Conservation (phyloP, 2,329 filamentous ascomycete genomes). For the Colletotrichum cuscutae region DNA sequence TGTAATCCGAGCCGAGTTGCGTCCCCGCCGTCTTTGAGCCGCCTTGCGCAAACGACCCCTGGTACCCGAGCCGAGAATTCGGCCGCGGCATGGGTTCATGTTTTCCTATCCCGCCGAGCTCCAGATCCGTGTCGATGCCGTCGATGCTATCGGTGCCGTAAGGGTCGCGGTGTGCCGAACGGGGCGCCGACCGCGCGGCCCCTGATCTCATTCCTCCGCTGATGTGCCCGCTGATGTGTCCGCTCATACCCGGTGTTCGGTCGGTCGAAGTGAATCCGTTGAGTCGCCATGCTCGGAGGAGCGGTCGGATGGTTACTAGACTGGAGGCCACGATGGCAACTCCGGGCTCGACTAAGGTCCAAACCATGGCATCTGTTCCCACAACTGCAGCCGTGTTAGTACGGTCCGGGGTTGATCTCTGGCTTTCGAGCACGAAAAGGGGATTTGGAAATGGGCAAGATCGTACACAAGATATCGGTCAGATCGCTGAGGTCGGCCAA, state of each 20-base stretch:
- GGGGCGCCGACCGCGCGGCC: conserved; percentile 39
- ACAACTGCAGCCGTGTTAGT: conserved; percentile 46
- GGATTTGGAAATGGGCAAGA: neutral
- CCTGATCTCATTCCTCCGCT: conserved; percentile 43
- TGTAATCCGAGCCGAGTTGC: conserved; percentile 1
- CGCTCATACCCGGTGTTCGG: conserved; percentile 43
- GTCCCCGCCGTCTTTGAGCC: neutral
- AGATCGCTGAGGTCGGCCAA: conserved; percentile 55
- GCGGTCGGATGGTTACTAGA: conserved; percentile 64
- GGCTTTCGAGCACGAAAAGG: neutral
- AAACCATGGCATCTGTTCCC: conserved; percentile 63
- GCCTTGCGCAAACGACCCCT: neutral
- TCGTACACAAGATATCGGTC: conserved; percentile 60
- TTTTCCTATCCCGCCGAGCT: conserved; percentile 34
- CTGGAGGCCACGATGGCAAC: conserved; percentile 65
- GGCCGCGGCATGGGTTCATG: conserved; percentile 3
- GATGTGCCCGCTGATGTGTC: conserved; percentile 22
- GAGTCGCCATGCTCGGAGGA: conserved; percentile 60
- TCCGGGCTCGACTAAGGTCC: conserved; percentile 67
- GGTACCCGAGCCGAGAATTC: neutral
- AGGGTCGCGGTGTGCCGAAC: conserved; percentile 40
- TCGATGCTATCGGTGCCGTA: conserved; percentile 52
- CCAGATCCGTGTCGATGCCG: conserved; percentile 51
- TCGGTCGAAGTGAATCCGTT: conserved; percentile 57
- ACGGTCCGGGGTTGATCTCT: neutral